A percentile compares a stretch with the other conserved stretches of the same genome.
Evolutionary conservation across 176 grass and related monocot species (phyloP).

Genomic region (Cocos nucifera): DNA sequence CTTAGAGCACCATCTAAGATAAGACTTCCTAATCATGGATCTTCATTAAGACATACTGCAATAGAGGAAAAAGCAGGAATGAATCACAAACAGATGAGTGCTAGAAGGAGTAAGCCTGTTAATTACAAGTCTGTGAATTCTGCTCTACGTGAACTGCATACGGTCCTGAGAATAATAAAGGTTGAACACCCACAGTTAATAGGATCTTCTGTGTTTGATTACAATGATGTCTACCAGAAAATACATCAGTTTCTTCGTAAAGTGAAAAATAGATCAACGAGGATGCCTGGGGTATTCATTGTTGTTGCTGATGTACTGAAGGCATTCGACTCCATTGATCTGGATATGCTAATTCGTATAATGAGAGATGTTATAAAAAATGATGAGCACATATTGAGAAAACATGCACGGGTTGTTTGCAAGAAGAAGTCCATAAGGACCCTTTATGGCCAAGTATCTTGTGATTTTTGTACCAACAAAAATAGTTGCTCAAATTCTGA

Average conservation of each 20-base stretch:
- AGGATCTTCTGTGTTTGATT: slow-evolving; percentile 91
- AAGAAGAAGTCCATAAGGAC: slow-evolving; percentile 25
- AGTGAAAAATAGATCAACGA: slow-evolving; percentile 27
- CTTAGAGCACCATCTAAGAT: slow-evolving; percentile 49
- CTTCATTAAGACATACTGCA: too few species aligned
- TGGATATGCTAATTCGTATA: slow-evolving; percentile 57
- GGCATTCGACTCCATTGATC: slow-evolving; percentile 71
- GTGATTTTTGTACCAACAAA: slow-evolving; percentile 30
- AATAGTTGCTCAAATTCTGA: slow-evolving; percentile 10
- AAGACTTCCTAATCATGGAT: slow-evolving; percentile 15
- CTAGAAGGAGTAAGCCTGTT: too few species aligned
- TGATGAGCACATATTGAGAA: slow-evolving; percentile 51
- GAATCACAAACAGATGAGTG: too few species aligned
- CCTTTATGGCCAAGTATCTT: slow-evolving; percentile 34
- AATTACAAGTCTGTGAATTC: slow-evolving; percentile 30
- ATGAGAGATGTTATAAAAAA: slow-evolving; percentile 38
- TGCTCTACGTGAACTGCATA: slow-evolving; percentile 34
- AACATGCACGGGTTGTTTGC: slow-evolving; percentile 40
- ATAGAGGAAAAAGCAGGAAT: too few species aligned
- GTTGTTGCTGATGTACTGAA: slow-evolving; percentile 90
- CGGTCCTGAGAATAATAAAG: slow-evolving; percentile 52
- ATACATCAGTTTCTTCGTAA: slow-evolving; percentile 45
- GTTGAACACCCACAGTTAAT: slow-evolving; percentile 60
- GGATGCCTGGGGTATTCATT: slow-evolving; percentile 49
- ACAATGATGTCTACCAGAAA: slow-evolving; percentile 56